Base-by-base conservation (phyloP, 805 yeast genomes). In the Zygoascus biomembranicola region DNA sequence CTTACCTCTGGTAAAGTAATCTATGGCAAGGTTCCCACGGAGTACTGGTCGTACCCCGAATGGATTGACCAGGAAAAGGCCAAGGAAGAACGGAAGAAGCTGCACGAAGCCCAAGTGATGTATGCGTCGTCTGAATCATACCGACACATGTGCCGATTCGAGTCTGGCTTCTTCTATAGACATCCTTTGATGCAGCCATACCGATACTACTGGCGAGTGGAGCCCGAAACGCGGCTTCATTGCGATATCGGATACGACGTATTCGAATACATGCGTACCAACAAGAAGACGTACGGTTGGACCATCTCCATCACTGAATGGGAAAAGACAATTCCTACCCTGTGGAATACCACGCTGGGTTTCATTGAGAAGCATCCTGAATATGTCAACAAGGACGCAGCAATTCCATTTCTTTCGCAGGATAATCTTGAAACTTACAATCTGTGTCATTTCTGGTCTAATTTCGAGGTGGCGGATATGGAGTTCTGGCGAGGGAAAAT, bases 361-460 rank as follows among this genome's bases (percentile, higher is more conserved):
- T 81, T 76, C 53, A 64, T 82, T 52, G 58, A 63, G 1, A 52
- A 65, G 28, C 61, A 78, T 58, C 80, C 82, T 65, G 52, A 84
- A 50, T 76, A 73, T 55, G 65, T 88, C 32, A 79, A 80, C 57
- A 71, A 78, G 45, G 72, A 85, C 69, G 84, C 84, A 65, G 73
- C 87, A 59, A 68, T 86, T 71, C 79, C 79, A 49, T 89, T 86
- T 74, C 78, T 76, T 58, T 65, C 84, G 46, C 72, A 81, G 59
- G 75, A 85, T 63, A 82, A 80, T 56, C 53, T 84, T 59, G 77
- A 77, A 54, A 68, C 79, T 0, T 87, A 82, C 68, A 87, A 86
- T 63, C 64, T 78, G 62, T 87, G 95, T 64, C 95, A 87, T 66
- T 87, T 84, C 66, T 87, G 95, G 94, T 77, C 88, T 8, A 85